A percentile compares a stretch with the other conserved stretches of the same genome.
Conservation (phyloP, 441 rosid genomes). For the Brassica hybrid region DNA sequence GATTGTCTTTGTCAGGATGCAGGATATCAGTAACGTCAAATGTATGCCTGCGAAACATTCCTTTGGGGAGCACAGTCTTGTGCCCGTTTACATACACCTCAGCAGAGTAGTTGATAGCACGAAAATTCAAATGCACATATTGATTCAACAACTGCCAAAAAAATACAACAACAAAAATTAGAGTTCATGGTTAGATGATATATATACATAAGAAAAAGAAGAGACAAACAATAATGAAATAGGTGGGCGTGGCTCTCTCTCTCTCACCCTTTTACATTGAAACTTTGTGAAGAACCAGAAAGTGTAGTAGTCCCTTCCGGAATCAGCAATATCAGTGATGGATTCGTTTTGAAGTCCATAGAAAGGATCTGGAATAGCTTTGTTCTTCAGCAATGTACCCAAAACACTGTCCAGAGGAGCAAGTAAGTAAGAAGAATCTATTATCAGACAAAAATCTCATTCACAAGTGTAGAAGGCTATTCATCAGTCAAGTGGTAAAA, state of each 20-base stretch:
- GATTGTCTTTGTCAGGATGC: conserved; percentile 58
- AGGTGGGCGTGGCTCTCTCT: not conserved
- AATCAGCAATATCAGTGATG: conserved; percentile 84
- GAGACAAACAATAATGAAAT: not conserved
- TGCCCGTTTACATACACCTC: conserved; percentile 86
- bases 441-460: conserved; percentile 16
- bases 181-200: not conserved
- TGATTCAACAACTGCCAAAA: conserved; percentile 69
- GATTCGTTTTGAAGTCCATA: conserved; percentile 82
- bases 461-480: not conserved
- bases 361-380: conserved; percentile 86
- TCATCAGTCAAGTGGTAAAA: not conserved
- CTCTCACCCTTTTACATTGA: conserved; percentile 49
- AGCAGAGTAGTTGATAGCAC: conserved; percentile 89
- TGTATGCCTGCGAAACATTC: conserved; percentile 92
- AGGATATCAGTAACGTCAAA: conserved; percentile 77
- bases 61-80: conserved; percentile 68
- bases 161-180: not conserved
- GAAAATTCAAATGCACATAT: conserved; percentile 82
- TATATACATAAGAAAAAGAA: too few species aligned
- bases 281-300: conserved; percentile 97
- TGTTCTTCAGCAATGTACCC: conserved; percentile 81
- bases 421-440: not conserved
- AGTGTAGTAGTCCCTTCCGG: conserved; percentile 92
- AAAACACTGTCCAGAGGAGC: conserved; percentile 66